Conservation (phyloP, 1,284 basidiomycete genomes). For the Ganoderma lucidum region DNA sequence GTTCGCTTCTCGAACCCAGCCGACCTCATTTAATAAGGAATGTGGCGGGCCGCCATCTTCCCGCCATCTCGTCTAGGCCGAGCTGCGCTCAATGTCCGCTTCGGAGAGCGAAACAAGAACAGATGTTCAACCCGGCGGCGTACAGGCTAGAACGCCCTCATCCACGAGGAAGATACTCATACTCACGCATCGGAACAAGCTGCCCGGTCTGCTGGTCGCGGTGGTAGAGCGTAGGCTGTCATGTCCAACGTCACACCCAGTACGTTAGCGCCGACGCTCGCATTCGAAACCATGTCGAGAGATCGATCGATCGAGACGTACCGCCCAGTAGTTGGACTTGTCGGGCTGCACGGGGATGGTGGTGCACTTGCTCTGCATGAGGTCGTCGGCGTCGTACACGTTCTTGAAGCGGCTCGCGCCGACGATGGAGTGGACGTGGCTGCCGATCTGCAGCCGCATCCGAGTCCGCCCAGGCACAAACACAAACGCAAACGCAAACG, state of each 20-base stretch:
- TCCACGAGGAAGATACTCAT: constrained; percentile 14
- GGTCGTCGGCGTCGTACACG: constrained; percentile 33
- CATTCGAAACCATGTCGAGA: neutral
- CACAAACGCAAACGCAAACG: neutral
- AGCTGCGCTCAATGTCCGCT: neutral
- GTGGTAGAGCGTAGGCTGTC: constrained; percentile 37
- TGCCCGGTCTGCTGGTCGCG: constrained; percentile 33
- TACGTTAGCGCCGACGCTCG: constrained; percentile 12
- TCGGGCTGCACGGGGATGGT: constrained; percentile 39
- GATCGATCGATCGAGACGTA: constrained; percentile 21
- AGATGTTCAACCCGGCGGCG: neutral
- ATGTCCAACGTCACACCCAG: neutral
- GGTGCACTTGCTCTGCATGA: constrained; percentile 36
- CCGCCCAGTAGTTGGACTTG: constrained; percentile 42
- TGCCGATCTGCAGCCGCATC: constrained; percentile 24
- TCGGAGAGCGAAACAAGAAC: constrained; percentile 3
- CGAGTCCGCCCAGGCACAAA: neutral
- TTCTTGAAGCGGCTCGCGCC: constrained; percentile 38
- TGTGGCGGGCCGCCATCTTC: neutral
- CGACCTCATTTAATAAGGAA: neutral
- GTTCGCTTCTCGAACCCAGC: neutral
- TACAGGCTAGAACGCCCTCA: neutral
- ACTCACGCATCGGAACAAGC: constrained; percentile 37
- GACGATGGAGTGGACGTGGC: constrained; percentile 42
- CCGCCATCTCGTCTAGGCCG: neutral